Base-by-base conservation (phyloP, 495 filamentous ascomycete species). In the Cryomyces minteri region DNA sequence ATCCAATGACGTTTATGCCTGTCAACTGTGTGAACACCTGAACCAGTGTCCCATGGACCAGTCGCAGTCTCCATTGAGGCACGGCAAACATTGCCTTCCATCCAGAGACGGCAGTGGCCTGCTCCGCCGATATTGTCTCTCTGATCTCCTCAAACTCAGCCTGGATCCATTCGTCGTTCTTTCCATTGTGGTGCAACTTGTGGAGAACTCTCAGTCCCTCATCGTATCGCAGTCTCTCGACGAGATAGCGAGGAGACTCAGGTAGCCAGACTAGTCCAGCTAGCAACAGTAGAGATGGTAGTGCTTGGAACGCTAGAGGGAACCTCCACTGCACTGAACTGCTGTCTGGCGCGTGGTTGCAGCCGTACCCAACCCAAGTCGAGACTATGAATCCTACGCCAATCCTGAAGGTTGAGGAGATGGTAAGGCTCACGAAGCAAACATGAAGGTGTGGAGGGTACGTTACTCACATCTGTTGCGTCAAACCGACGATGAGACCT, bases 201-300 rank as follows among this genome's bases (percentile, higher is more conserved):
- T 53, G 49, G 47, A 74, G 67, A 25, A 64, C 57, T 6, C 52
- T 47, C 34, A 61, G 62, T 5, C 62, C 68, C 43, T 67, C 66
- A 9, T 59, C 61, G 40, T 65, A 48, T 32, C 63, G 64, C 41
- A 67, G 70, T 47, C 67, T 65, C 47, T 72, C 63, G 31, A 71
- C 66, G 6, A 77, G 59, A 72, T 72, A 78, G 40, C 74, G 58
- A 9, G 73, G 73, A 0, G 69, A 72, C 51, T 76, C 73, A 7
- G 62, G 61, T 9, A 76, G 62, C 50, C 71, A 72, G 51, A 64
- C 66, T 31, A 72, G 56, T 8, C 71, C 70, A 6, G 58, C 47
- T 5, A 57, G 60, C 25, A 78, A 59, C n/a, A 70, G 48, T 4
- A 76, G 39, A 5, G 67, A 63, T 5, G 72, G 73, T 1, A 68